phyloP scores from a whole-genome alignment of 345 rosid genomes.

The Acer saccharum region DNA sequence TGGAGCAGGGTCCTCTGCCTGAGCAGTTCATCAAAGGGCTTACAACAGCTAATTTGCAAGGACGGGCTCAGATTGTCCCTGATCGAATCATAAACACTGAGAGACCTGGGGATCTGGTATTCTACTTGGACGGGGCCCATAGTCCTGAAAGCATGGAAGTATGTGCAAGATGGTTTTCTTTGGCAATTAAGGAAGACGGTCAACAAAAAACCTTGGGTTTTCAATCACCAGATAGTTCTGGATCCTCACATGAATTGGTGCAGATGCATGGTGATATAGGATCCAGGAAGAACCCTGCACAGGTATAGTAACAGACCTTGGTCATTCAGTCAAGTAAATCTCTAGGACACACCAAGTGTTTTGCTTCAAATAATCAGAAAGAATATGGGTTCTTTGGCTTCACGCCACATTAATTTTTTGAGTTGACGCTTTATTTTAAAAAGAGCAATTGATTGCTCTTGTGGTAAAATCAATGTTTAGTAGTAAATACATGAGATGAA shows the following conservation, averaged over 20 bases:
- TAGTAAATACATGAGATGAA: not conserved
- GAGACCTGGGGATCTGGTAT: conserved; percentile 63
- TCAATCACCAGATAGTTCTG: conserved; percentile 37
- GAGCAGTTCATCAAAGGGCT: conserved; percentile 86
- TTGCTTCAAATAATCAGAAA: not conserved
- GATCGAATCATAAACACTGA: conserved; percentile 50
- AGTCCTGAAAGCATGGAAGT: conserved; percentile 96
- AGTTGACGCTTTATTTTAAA: not conserved
- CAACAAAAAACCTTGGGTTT: conserved; percentile 33
- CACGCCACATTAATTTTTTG: not conserved
- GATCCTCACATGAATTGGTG: conserved; percentile 32
- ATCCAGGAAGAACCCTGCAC: conserved; percentile 47
- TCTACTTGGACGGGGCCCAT: conserved; percentile 96
- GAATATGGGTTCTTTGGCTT: not conserved
- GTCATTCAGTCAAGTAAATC: not conserved
- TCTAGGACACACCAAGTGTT: not conserved
- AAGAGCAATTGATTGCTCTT: not conserved
- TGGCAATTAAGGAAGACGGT: conserved; percentile 53
- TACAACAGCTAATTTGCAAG: conserved; percentile 80
- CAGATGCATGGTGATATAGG: conserved; percentile 24
- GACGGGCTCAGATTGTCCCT: conserved; percentile 88
- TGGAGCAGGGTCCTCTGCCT: conserved; percentile 65
- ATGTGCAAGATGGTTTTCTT: conserved; percentile 86
- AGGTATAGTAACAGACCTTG: conserved; percentile 41
- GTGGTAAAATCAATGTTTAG: not conserved